Evolutionary conservation across 306 rosid species (phyloP), one percentile per base, ranked within the genome.

Genomic region (Carpinus viminea): DNA sequence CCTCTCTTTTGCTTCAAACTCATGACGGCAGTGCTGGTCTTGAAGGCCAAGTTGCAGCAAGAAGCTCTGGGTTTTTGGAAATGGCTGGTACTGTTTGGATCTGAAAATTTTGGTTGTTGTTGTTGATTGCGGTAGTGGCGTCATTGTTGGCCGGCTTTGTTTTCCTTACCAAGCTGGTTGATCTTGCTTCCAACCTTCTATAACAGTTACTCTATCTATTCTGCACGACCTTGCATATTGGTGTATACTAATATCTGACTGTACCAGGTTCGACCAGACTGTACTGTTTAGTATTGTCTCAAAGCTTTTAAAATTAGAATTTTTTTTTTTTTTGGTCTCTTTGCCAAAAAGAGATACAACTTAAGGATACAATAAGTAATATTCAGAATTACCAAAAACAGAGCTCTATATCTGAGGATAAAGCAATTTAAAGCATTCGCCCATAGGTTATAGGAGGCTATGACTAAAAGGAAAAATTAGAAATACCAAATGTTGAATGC

Each of bases 401-500:
- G 70, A 34, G 70, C 20, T 64, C 11, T 64, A 64, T 10, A 62
- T 62, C 69, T 31, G 6, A 57, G 68, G n/a, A 12, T 62, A 62
- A 18, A 66, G 43, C 28, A 66, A 18, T 66, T n/a, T 8, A 66
- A 38, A 38, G n/a, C 12, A 20, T 38, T 18, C 9, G 12, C 9
- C 6, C 18, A 36, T 66, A n/a, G 5, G 13, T 66, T 66, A 18
- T 41, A 66, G 3, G 71, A 66, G n/a, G 50, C 10, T 36, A 66
- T 38, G 26, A 17, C n/a, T 10, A 13, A 10, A 17, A 10, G 52
- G 16, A 7, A 41, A 61, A n/a, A 38, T n/a, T 7, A 0, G 15
- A n/a, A 68, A 65, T 65, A 17, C 70, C 72, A 38, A 41, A 68
- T 68, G 72, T 13, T 66, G 15, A 41, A 41, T 21, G 15, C 51